Base-by-base conservation (phyloP, 1,284 basidiomycete genomes). In the Athelia sp. region DNA sequence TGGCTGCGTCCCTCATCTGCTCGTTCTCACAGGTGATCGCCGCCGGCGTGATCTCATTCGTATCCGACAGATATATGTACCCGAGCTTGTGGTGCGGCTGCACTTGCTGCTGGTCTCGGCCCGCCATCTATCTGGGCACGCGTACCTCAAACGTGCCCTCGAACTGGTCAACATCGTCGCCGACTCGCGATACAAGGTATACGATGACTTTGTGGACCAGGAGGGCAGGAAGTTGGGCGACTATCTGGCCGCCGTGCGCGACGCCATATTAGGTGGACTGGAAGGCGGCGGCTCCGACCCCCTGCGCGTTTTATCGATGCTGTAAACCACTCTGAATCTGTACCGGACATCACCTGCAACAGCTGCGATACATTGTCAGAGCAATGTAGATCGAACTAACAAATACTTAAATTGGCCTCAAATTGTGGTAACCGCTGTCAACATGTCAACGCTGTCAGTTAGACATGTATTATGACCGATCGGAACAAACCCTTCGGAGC, bases 41-140 rank as follows among this genome's bases (percentile, higher is more conserved):
- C 75, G 90, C 13, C 70, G 73, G 18, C 72, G 72, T 22, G 92
- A 97, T 57, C 78, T 97, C 46, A 69, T 77, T 2, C 79, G 88
- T 19, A 90, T 98, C 50, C 81, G 95, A 26, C 86, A 92, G 58
- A 85, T 95, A 32, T 96, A 90, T 67, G 75, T 98, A 17, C 96
- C 95, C 0, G 93, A 98, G 63, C 76, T 98, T 34, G 82, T 98
- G 55, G 75, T 98, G 52, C 83, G 91, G 18, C 70, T 98, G 15
- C 95, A 98, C 62, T 72, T 76, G 26, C 71, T 87, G 50, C 73
- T 98, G 13, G 79, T 84, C 53, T 71, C 77, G 32, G 90, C 92
- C 4, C 73, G 84, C 17, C 49, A 29, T 35, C 24, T 13, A 19
- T 9, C 36, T 21, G 36, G 36, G 8, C 19, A n/a, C 15, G 36